These are phyloP conservation scores for Sphagnum contortum DNA, from an alignment of 225 moss, liverwort and hornwort species.

Conservation along the genomic window DNA sequence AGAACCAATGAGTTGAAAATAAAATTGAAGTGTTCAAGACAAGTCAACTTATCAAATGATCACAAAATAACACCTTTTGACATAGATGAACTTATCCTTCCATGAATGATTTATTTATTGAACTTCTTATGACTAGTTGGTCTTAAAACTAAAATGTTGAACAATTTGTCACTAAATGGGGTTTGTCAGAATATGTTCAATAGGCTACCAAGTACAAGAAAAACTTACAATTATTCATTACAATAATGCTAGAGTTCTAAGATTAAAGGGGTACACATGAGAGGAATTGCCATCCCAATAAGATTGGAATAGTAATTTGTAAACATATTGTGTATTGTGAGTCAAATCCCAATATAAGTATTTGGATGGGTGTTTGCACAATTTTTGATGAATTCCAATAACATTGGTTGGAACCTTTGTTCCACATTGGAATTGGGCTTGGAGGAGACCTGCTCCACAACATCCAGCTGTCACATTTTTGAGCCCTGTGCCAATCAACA, in stretches of 20 bases:
- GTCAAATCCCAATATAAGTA: constrained; percentile 34
- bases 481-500: constrained; percentile 12
- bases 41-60: too few relatives aligned
- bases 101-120: too few relatives aligned
- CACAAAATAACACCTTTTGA: too few relatives aligned
- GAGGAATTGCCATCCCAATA: constrained; percentile 23
- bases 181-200: too few relatives aligned
- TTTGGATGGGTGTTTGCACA: constrained; percentile 28
- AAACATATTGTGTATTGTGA: constrained; percentile 29
- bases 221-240: too few relatives aligned
- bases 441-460: constrained; percentile 32
- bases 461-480: constrained; percentile 22
- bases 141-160: too few relatives aligned
- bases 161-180: too few relatives aligned
- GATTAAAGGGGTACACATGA: constrained; percentile 19
- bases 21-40: too few relatives aligned
- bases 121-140: too few relatives aligned
- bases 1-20: too few relatives aligned
- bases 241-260: constrained; percentile 28
- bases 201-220: too few relatives aligned
- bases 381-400: constrained; percentile 2
- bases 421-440: constrained; percentile 40
- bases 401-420: constrained; percentile 10
- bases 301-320: constrained; percentile 26
- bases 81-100: too few relatives aligned